Percentiles rank a stretch among this genome's conserved stretches.
Conservation (phyloP, 2,329 filamentous ascomycete species). For the Metarhizium rileyi region DNA sequence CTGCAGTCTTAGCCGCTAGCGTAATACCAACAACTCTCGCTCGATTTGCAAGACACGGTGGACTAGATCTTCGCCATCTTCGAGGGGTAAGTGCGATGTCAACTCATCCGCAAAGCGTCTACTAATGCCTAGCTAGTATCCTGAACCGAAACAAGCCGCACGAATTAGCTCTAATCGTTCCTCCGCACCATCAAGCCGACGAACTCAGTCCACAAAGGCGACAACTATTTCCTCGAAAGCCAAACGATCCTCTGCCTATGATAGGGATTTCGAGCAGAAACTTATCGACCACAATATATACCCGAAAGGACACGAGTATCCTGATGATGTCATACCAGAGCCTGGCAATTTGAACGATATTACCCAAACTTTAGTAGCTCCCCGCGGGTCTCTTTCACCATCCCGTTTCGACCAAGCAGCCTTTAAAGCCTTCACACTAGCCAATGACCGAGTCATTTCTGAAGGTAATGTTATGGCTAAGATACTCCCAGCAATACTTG, state of each 20-base stretch:
- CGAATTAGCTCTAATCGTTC: background rate
- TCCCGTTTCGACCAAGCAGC: too few species aligned
- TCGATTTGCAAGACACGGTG: background rate
- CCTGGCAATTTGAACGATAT: background rate
- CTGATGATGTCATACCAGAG: too few species aligned
- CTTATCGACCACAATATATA: background rate
- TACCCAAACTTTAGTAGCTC: background rate
- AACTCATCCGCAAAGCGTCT: too few species aligned
- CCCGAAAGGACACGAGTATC: too few species aligned
- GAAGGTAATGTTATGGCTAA: background rate
- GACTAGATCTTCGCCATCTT: background rate
- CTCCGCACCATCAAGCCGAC: too few species aligned
- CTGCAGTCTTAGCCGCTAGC: background rate
- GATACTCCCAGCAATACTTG: slow-evolving; percentile 7
- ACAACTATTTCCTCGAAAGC: background rate
- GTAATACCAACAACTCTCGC: background rate
- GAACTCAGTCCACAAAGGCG: background rate
- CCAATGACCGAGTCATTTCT: background rate
- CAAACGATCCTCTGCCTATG: background rate
- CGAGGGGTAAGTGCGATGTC: background rate
- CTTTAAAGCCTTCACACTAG: too few species aligned
- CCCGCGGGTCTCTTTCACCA: slow-evolving; percentile 23
- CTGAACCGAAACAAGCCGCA: too few species aligned
- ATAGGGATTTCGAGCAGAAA: background rate
- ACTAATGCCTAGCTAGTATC: too few species aligned